Conservation (phyloP, 2,329 filamentous ascomycete genomes). For the Alternaria tenuissima region DNA sequence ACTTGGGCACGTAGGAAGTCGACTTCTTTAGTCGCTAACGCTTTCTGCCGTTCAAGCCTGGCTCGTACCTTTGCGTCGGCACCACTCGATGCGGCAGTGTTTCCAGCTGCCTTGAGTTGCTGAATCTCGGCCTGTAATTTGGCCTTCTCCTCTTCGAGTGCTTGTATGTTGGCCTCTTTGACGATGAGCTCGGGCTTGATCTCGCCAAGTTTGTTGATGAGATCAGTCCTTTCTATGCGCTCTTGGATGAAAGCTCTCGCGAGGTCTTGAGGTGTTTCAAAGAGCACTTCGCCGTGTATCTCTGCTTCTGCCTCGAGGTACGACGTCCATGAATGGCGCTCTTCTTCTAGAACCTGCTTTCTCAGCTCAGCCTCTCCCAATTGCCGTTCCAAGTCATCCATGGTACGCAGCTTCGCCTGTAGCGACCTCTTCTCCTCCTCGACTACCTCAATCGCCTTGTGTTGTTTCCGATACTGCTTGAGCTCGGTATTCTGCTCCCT, state of each 20-base stretch:
- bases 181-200: constrained; percentile 80
- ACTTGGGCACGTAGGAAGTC: constrained; percentile 93
- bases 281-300: constrained; percentile 70
- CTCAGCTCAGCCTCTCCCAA: constrained; percentile 82
- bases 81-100: constrained; percentile 48
- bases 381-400: constrained; percentile 77
- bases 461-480: constrained; percentile 78
- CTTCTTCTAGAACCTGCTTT: constrained; percentile 86
- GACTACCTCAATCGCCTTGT: constrained; percentile 89
- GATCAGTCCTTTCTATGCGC: constrained; percentile 77
- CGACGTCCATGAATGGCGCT: constrained; percentile 84
- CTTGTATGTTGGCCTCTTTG: constrained; percentile 77
- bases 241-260: constrained; percentile 85
- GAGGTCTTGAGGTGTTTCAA: constrained; percentile 87
- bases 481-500: constrained; percentile 82
- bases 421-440: constrained; percentile 93
- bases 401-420: constrained; percentile 77
- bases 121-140: constrained; percentile 74
- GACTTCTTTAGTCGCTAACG: constrained; percentile 87
- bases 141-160: constrained; percentile 73
- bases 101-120: constrained; percentile 64
- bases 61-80: constrained; percentile 73
- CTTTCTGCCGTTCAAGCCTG: constrained; percentile 84
- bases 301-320: constrained; percentile 77
- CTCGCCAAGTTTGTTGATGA: constrained; percentile 81